Evolutionary conservation across 2,329 filamentous ascomycete genomes (phyloP), one percentile per base, ranked within the genome.

Genomic region (Penicillium sp.): DNA sequence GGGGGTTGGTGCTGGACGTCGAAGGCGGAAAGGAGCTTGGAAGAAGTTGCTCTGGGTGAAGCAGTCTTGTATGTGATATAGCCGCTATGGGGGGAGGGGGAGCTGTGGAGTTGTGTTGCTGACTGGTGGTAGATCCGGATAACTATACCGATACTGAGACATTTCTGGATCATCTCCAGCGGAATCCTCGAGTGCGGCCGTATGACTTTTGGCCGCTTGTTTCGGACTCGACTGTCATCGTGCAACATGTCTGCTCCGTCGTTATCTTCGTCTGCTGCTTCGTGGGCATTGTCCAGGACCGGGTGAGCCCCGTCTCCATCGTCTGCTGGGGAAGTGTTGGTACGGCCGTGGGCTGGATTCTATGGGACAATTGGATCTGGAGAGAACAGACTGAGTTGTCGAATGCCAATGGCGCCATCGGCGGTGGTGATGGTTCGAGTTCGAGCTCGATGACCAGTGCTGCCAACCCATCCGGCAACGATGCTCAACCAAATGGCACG

Each of bases 161-260:
- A 1, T 99, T 99, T 65, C 86, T 99, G 60, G 93, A 97, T 68
- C 91, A 96, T 64, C 84, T 99, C 15, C 93, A 99, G 72, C 85
- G 92, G 41, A 99, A 99, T 70, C 93, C 93, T 4, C 87, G 92
- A 33, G 83, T 97, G 46, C 88, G 94, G 60, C 93, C 93, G 0
- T 99, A 99, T 72, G 92, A 97, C 67, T 99, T 99, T 74, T 99
- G 94, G 93, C 91, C 92, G 7, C 81, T 99, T 27, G 91, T 97
- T 44, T 90, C 91, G 51, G 93, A 97, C 71, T 93, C 90, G 12
- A 97, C 93, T 3, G 91, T 97, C 52, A 97, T 99, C 61, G 89
- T 97, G 15, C 94, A 99, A 72, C 94, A 99, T 71, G 89, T 97
- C 42, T 96, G 91, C 71, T 95, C 91, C 7, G 92, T 97, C 54